A percentile compares a stretch with the other conserved stretches of the same genome.
phyloP scores from a whole-genome alignment of 768 basidiomycete genomes.

The Lentinula lateritia region DNA sequence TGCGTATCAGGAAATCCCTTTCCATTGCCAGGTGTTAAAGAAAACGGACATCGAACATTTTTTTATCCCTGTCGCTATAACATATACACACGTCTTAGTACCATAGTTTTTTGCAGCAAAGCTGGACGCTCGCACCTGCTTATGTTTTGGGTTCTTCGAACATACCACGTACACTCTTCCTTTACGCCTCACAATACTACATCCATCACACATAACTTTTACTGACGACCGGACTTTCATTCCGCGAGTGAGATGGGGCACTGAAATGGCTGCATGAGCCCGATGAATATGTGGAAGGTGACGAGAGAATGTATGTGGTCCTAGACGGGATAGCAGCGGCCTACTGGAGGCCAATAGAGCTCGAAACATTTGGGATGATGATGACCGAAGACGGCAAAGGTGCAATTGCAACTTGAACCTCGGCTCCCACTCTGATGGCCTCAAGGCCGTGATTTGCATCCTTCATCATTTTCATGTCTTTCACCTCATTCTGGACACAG shows the following conservation, averaged over 20 bases:
- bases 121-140: constrained; percentile 60
- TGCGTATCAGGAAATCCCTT: background rate
- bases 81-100: constrained; percentile 11
- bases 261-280: constrained; percentile 16
- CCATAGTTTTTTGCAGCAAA: background rate
- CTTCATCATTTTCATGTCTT: background rate
- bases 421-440: background rate
- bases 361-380: constrained; percentile 45
- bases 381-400: constrained; percentile 4
- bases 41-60: background rate
- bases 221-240: constrained; percentile 98
- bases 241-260: constrained; percentile 51
- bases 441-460: background rate
- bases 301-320: constrained; percentile 27
- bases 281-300: constrained; percentile 26
- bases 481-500: background rate
- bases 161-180: constrained; percentile 92
- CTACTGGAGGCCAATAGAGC: constrained; percentile 58
- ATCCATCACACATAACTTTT: constrained; percentile 93
- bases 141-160: constrained; percentile 93
- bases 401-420: background rate
- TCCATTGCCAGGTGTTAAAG: background rate
- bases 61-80: constrained; percentile 60
- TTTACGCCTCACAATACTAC: constrained; percentile 82
- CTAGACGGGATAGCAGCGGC: constrained; percentile 52